phyloP scores from a whole-genome alignment of 768 basidiomycete species.

The Tephrocybe rancida region DNA sequence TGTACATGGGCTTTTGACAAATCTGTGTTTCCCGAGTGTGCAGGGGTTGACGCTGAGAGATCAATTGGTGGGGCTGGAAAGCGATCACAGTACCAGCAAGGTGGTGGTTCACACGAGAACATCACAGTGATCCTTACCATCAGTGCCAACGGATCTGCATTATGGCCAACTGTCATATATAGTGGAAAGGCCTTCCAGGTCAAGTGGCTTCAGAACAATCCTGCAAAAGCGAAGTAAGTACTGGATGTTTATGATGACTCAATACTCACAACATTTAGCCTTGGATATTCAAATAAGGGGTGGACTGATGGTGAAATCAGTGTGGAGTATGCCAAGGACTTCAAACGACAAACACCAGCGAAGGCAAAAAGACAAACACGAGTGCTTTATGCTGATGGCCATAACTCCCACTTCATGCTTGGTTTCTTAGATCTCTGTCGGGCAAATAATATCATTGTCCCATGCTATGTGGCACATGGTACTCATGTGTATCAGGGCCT shows the following conservation, averaged over 20 bases:
- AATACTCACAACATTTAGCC: neutral
- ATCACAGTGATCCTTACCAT: constrained; percentile 10
- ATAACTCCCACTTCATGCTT: constrained; percentile 33
- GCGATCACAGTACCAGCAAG: constrained; percentile 3
- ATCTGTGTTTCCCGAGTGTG: neutral
- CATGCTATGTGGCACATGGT: neutral
- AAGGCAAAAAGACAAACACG: constrained; percentile 20
- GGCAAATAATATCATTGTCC: neutral
- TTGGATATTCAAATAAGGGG: neutral
- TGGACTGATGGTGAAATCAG: neutral
- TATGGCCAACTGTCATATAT: neutral
- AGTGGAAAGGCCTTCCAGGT: neutral
- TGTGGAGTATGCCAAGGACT: constrained; percentile 25
- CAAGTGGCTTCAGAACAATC: neutral
- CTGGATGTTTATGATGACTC: neutral
- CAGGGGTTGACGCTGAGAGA: neutral
- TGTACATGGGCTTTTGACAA: constrained; percentile 8
- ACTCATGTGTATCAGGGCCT: neutral
- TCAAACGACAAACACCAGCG: neutral
- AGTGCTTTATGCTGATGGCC: constrained; percentile 40
- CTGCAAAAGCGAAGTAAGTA: neutral
- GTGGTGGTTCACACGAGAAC: neutral
- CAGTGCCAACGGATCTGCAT: neutral
- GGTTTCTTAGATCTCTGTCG: constrained; percentile 21
- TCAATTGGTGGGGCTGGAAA: neutral